These are phyloP conservation scores for Rhizopogon sp. DNA, from an alignment of 768 basidiomycete genomes.

Conservation along the genomic window DNA sequence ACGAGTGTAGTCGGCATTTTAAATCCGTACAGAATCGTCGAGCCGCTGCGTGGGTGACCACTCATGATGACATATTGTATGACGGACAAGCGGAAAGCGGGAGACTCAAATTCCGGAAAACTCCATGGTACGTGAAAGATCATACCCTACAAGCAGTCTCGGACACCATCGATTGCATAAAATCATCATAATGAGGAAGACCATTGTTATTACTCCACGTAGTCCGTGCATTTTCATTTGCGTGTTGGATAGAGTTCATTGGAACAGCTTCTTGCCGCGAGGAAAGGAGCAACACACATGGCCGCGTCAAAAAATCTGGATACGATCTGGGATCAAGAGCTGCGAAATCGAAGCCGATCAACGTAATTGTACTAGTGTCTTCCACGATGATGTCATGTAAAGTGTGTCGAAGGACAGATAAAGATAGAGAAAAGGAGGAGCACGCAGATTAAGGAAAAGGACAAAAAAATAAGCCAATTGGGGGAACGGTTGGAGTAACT, in stretches of 20 bases:
- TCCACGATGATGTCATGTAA: neutral
- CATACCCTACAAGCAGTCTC: neutral
- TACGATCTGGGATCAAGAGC: neutral
- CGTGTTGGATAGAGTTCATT: neutral
- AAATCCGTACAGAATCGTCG: neutral
- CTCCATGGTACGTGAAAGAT: neutral
- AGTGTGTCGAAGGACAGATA: neutral
- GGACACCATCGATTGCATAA: neutral
- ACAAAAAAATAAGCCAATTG: slow-evolving; percentile 2
- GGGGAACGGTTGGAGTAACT: too few relatives aligned
- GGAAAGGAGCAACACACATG: neutral
- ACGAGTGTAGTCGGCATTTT: neutral
- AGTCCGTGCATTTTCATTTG: neutral
- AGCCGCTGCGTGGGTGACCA: neutral
- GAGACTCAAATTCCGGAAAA: neutral
- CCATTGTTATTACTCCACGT: neutral
- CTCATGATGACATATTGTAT: neutral
- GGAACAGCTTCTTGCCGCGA: neutral
- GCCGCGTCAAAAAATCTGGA: neutral
- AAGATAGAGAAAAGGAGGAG: neutral
- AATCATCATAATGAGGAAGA: neutral
- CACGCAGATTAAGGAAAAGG: neutral
- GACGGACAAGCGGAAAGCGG: neutral
- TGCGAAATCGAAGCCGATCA: neutral
- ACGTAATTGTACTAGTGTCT: neutral